Base-by-base conservation (phyloP, 2,329 filamentous ascomycete genomes). In the Fusarium camptoceras region DNA sequence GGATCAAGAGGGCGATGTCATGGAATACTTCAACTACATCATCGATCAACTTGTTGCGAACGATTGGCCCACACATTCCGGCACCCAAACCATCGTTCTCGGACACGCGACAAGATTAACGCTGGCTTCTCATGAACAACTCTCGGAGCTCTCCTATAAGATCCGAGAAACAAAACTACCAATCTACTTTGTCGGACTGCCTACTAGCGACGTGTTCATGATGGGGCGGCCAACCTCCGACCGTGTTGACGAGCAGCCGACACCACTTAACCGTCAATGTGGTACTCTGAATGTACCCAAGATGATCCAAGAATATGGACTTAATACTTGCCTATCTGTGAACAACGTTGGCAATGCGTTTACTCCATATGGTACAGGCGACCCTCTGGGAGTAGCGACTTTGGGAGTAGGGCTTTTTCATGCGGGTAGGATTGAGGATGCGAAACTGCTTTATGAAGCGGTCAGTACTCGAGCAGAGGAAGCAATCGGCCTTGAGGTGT, bases 191-290 rank as follows among this genome's bases (percentile, higher is more conserved):
- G 48, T 66, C 2, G 63, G 61, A 4, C 20, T 66, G 0, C 63
- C 63, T 11, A 66, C 63, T 1, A 66, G 63, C 1, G 55, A 66
- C 2, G 22, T 66, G 1, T 66, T 61, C 9, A 66, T 66, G 55
- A 66, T 66, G 63, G 62, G 63, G 0, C 43, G 63, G 14, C 37
- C 39, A 6, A 10, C 10, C 0, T 24, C 55, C n/a, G 48, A 54
- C 18, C 18, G 24, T 1, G 12, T 11, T 1, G 48, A 48, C 0
- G n/a, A 41, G 2, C 42, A 34, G 1, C 10, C 14, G 2, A 15
- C 20, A 12, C 55, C 61, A 4, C 63, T 66, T 8, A 65, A 30
- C 6, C 62, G 62, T 8, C 55, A 16, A 16, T 55, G 61, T 4
- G 63, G 63, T 2, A 66, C 63, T 12, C 49, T 66, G 4, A 20